These are phyloP conservation scores for Syzygium jambos DNA, from an alignment of 345 rosid species.

Conservation along the genomic window DNA sequence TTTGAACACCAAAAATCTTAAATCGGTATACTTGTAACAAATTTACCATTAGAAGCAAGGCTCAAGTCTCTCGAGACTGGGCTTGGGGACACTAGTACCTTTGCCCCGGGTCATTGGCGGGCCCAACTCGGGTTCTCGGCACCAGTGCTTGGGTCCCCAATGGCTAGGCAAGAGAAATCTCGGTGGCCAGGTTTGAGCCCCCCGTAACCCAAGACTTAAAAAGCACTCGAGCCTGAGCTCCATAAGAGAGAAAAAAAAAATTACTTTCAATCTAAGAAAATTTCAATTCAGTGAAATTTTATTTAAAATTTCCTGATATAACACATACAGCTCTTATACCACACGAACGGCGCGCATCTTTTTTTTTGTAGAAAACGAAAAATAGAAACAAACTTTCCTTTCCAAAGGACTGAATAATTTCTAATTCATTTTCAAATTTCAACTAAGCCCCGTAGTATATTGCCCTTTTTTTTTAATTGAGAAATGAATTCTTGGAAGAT, in stretches of 20 bases:
- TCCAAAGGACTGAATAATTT: accelerated
- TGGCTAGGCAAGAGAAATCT: background rate
- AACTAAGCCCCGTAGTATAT: background rate
- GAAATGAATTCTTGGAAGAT: too few species aligned
- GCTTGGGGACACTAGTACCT: accelerated
- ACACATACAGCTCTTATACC: background rate
- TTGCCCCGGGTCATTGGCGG: accelerated
- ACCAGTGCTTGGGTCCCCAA: accelerated
- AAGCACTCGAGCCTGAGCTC: accelerated
- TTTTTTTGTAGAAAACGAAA: accelerated
- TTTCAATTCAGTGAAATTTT: too few species aligned
- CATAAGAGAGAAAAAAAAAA: background rate
- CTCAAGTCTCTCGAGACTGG: background rate
- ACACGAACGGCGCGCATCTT: accelerated
- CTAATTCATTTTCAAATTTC: background rate
- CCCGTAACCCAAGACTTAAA: background rate
- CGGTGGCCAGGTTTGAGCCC: accelerated
- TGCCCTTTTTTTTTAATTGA: too few species aligned
- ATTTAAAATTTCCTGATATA: too few species aligned
- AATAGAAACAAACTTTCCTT: background rate
- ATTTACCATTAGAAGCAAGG: background rate
- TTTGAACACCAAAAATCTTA: too few species aligned
- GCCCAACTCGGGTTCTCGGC: accelerated
- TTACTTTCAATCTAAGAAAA: background rate
- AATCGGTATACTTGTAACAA: too few species aligned